Percentiles rank a stretch among this genome's conserved stretches.
Conservation (phyloP, 2,329 filamentous ascomycete species). For the Sporothrix sp. region DNA sequence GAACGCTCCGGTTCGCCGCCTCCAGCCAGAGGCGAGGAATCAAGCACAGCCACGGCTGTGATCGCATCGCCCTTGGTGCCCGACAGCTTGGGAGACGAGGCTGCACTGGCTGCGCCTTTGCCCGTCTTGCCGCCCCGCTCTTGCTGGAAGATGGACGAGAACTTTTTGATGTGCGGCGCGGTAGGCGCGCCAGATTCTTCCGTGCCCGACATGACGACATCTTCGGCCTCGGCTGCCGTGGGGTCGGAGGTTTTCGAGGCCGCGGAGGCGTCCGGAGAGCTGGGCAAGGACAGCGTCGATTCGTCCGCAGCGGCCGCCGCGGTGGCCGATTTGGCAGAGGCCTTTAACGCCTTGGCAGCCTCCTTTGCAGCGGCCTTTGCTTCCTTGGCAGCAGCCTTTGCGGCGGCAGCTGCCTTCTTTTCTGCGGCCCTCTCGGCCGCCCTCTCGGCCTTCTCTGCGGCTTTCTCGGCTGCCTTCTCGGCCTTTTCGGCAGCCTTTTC, state of each 20-base stretch:
- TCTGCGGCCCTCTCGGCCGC: constrained; percentile 4
- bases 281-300: neutral
- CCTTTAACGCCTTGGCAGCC: neutral
- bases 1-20: constrained; percentile 36
- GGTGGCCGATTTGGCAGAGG: constrained; percentile 6
- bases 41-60: constrained; percentile 23
- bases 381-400: constrained; percentile 12
- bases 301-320: neutral
- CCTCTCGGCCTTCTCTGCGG: constrained; percentile 4
- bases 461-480: constrained; percentile 8
- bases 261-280: neutral
- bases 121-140: constrained; percentile 32
- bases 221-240: constrained; percentile 19
- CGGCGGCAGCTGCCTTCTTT: constrained; percentile 12
- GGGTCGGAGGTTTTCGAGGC: constrained; percentile 13
- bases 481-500: constrained; percentile 11
- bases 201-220: constrained; percentile 18
- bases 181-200: constrained; percentile 11
- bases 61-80: constrained; percentile 35
- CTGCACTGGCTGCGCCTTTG: constrained; percentile 25
- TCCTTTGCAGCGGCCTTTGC: constrained; percentile 15
- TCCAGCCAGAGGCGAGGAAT: constrained; percentile 24
- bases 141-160: constrained; percentile 36
- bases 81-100: constrained; percentile 41
- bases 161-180: constrained; percentile 31